Evolutionary conservation across 805 yeast genomes (phyloP).

Genomic region (Schwanniomyces occidentalis): DNA sequence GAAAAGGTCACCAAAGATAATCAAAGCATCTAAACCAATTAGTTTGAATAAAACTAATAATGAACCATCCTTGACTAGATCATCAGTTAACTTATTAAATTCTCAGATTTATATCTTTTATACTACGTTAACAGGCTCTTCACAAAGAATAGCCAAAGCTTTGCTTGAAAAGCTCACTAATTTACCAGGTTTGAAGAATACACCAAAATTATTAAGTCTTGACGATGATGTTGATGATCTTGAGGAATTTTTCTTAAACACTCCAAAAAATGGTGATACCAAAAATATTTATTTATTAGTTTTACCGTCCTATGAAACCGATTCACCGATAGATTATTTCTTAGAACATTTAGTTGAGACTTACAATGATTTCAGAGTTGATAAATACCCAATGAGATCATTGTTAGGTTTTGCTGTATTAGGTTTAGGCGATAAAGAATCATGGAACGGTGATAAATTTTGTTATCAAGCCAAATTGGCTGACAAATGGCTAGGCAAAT

Average conservation of each 20-base stretch:
- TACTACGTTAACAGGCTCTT: slow-evolving; percentile 83
- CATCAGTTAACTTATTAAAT: slow-evolving; percentile 42
- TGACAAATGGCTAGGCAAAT: slow-evolving; percentile 72
- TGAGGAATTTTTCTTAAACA: slow-evolving; percentile 74
- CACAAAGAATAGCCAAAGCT: slow-evolving; percentile 64
- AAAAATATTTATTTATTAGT: slow-evolving; percentile 62
- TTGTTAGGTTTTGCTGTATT: slow-evolving; percentile 81
- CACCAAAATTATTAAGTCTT: slow-evolving; percentile 61
- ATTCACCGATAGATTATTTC: slow-evolving; percentile 87
- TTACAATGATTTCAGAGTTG: slow-evolving; percentile 80
- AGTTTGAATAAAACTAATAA: slow-evolving; percentile 12
- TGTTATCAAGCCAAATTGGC: slow-evolving; percentile 82
- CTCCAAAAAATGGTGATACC: slow-evolving; percentile 43
- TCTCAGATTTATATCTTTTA: slow-evolving; percentile 71
- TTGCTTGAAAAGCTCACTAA: slow-evolving; percentile 41
- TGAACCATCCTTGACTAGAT: slow-evolving; percentile 39
- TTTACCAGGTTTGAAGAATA: slow-evolving; percentile 22
- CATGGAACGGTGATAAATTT: slow-evolving; percentile 73
- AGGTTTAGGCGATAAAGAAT: slow-evolving; percentile 85
- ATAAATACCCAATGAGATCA: slow-evolving; percentile 69
- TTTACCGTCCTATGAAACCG: slow-evolving; percentile 89
- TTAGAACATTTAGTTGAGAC: slow-evolving; percentile 79
- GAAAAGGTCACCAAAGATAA: slow-evolving; percentile 42
- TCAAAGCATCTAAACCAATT: slow-evolving; percentile 37
- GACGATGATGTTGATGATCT: slow-evolving; percentile 83